Base-by-base conservation (phyloP, 768 basidiomycete genomes). In the Lentinula sp. region DNA sequence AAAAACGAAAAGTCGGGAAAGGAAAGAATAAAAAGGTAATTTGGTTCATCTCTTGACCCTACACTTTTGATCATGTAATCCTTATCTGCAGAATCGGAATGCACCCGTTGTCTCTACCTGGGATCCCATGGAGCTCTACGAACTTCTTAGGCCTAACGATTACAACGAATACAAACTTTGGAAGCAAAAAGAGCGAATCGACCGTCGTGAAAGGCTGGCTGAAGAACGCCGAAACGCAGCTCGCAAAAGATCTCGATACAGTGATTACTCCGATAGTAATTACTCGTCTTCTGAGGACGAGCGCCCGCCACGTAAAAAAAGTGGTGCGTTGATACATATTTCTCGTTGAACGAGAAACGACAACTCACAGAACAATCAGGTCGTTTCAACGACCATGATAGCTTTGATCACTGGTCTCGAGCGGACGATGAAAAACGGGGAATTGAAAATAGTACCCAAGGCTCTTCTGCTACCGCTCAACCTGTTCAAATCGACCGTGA, bases 151-250 rank as follows among this genome's bases (percentile, higher is more conserved):
- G 28, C 93, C 93, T 2, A 94, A 94, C 62, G 93, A 95, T 66
- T 93, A 94, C 73, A 86, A 88, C 65, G 93, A 94, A 66, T 94
- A 86, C 78, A 94, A 93, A 67, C 66, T 84, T 10, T 93, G 86
- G 86, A 87, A 87, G 65, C 83, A 85, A 63, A 85, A 85, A 60
- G 88, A 91, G 28, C 83, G 83, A 45, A 90, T 89, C 52, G 88
- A 93, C 65, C 76, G 84, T 46, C 80, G 87, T n/a, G 84, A 87
- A 64, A 80, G 85, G 37, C 69, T 82, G n/a, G 79, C 80, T 10
- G 85, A 89, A 69, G 82, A 85, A 67, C 78, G 78, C 48, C 79
- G 84, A 58, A 72, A 74, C 61, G 81, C 82, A 41, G 41, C 43
- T 15, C 55, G 55, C 18, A 88, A 88, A 65, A 78, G 86, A 43